phyloP scores from a whole-genome alignment of 179 eudicot genomes.

The Kewa caespitosa region DNA sequence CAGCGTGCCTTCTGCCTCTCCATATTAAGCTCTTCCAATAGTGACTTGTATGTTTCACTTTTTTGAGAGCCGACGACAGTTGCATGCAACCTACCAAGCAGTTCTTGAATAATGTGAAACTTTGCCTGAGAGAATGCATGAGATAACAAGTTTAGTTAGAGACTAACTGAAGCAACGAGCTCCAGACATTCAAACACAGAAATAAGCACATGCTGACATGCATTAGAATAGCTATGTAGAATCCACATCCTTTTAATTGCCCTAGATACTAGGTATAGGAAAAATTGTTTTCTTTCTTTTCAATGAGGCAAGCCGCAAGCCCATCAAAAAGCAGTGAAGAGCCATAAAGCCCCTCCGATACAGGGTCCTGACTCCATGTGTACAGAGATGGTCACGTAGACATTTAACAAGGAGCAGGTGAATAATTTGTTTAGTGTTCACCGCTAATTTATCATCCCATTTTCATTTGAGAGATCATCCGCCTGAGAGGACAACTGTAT shows the following conservation, averaged over 20 bases:
- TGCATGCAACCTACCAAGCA: constrained; percentile 86
- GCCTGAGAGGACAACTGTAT: neutral
- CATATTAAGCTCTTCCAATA: constrained; percentile 68
- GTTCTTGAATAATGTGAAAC: constrained; percentile 92
- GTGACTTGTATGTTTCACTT: constrained; percentile 61
- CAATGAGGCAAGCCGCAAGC: neutral
- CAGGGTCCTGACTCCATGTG: neutral
- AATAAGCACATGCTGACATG: neutral
- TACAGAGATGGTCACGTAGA: too few relatives aligned
- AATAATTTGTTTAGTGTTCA: neutral
- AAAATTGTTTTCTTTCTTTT: too few relatives aligned
- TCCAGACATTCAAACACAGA: neutral
- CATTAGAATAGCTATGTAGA: neutral
- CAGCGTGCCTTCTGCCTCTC: constrained; percentile 80
- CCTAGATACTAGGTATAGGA: too few relatives aligned
- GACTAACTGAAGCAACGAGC: neutral
- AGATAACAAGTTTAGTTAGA: neutral
- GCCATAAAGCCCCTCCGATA: neutral
- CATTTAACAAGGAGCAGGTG: neutral
- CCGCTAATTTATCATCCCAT: neutral
- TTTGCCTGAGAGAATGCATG: constrained; percentile 59
- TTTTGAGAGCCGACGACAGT: constrained; percentile 48
- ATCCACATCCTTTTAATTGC: too few relatives aligned
- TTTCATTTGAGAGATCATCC: neutral
- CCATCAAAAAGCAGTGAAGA: too few relatives aligned